Percentiles rank a stretch among this genome's conserved stretches.
Conservation (phyloP, 1,284 basidiomycete species). For the Melampsora larici-populina region DNA sequence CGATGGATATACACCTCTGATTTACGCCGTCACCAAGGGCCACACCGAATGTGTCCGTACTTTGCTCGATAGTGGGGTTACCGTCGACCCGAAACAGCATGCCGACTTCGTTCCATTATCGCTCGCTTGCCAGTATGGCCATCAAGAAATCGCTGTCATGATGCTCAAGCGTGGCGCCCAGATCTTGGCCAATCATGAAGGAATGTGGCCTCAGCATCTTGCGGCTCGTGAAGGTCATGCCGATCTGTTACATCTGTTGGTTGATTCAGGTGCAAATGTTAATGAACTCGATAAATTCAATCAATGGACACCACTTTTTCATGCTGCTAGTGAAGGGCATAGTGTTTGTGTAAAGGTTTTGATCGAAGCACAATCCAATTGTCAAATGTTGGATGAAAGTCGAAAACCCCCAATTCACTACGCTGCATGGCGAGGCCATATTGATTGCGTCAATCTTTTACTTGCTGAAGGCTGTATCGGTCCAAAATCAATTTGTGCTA, state of each 20-base stretch:
- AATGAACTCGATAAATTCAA: constrained; percentile 61
- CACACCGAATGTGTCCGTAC: constrained; percentile 74
- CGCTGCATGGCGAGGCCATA: constrained; percentile 95
- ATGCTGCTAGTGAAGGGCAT: constrained; percentile 87
- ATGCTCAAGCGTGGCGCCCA: constrained; percentile 74
- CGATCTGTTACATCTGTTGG: constrained; percentile 74
- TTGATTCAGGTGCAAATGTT: constrained; percentile 59
- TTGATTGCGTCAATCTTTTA: constrained; percentile 71
- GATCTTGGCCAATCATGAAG: constrained; percentile 82
- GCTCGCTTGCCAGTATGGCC: constrained; percentile 84
- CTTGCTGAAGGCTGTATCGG: constrained; percentile 53
- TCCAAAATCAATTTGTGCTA: neutral
- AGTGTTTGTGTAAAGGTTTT: constrained; percentile 71
- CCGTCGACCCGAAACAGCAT: constrained; percentile 51
- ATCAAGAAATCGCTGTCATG: constrained; percentile 75
- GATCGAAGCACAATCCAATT: constrained; percentile 72
- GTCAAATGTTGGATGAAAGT: constrained; percentile 76
- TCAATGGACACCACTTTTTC: constrained; percentile 96
- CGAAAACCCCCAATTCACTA: constrained; percentile 85
- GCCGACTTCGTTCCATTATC: constrained; percentile 79
- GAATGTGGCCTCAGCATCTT: constrained; percentile 94
- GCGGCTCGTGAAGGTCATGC: constrained; percentile 92
- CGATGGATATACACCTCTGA: constrained; percentile 89
- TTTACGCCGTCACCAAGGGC: constrained; percentile 87
- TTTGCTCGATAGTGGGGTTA: constrained; percentile 67